Conservation (phyloP, 164 flowering plant genomes). For the Vitis labrusca region DNA sequence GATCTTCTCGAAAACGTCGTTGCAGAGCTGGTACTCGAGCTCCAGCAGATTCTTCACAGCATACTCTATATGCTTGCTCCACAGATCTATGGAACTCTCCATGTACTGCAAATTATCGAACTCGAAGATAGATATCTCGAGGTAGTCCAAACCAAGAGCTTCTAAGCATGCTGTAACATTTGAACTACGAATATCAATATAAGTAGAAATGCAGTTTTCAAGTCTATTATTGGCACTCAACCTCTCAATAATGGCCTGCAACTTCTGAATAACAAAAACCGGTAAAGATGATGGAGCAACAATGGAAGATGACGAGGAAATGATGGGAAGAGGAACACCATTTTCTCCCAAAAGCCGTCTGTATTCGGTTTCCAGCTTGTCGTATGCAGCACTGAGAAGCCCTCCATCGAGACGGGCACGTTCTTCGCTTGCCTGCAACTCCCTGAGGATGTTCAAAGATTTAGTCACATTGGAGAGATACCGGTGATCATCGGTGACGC, state of each 20-base stretch:
- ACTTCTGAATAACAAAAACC: constrained; percentile 18
- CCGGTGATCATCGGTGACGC: constrained; percentile 16
- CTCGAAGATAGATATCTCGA: constrained; percentile 32
- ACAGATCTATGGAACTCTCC: constrained; percentile 30
- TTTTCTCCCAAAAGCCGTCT: constrained; percentile 32
- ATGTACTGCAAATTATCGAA: constrained; percentile 27
- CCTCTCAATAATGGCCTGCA: constrained; percentile 40
- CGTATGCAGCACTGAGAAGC: constrained; percentile 31
- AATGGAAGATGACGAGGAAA: neutral
- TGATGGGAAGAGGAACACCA: constrained; percentile 17
- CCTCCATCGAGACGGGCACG: constrained; percentile 39
- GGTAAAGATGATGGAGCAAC: constrained; percentile 30
- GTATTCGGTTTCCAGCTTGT: constrained; percentile 42
- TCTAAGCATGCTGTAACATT: constrained; percentile 29
- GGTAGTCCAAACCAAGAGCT: constrained; percentile 45
- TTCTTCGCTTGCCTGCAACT: constrained; percentile 26
- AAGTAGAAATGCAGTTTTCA: constrained; percentile 34
- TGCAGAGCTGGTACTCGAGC: constrained; percentile 42
- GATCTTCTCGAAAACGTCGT: constrained; percentile 33
- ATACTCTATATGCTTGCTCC: constrained; percentile 54
- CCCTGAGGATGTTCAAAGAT: constrained; percentile 28
- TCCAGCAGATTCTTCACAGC: constrained; percentile 41
- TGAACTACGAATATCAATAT: constrained; percentile 34
- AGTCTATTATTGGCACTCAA: constrained; percentile 24
- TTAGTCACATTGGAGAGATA: constrained; percentile 27